Percentiles rank a stretch among this genome's conserved stretches.
These are phyloP conservation scores for Symbiodinium pilosum DNA, from an alignment of 73 alveolate species.

Conservation along the genomic window DNA sequence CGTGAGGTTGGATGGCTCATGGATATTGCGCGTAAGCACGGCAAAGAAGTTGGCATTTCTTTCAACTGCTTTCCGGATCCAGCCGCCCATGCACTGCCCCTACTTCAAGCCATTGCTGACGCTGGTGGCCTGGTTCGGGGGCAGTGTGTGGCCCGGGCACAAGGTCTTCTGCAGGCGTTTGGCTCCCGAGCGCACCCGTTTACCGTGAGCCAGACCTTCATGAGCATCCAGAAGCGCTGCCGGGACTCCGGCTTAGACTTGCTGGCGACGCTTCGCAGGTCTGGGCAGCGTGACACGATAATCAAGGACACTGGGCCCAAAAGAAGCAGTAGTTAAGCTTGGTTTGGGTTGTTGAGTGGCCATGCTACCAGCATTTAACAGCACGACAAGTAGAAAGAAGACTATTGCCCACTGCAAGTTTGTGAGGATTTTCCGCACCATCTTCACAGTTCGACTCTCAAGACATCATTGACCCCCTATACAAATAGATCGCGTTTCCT, in stretches of 20 bases:
- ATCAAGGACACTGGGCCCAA: not conserved
- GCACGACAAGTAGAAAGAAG: too few relatives aligned
- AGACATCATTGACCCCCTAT: too few relatives aligned
- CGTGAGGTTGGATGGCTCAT: not conserved
- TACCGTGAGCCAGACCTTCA: not conserved
- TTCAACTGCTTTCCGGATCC: conserved; percentile 13
- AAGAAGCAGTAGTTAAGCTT: not conserved
- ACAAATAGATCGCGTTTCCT: too few relatives aligned
- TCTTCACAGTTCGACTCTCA: too few relatives aligned
- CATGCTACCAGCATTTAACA: too few relatives aligned
- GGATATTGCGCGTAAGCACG: not conserved
- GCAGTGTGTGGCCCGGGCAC: not conserved
- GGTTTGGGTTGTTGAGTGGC: too few relatives aligned
- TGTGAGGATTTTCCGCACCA: too few relatives aligned
- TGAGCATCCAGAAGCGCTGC: not conserved
- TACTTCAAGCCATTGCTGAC: not conserved
- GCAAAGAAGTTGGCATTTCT: not conserved
- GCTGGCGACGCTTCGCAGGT: not conserved
- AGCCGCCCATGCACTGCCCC: not conserved
- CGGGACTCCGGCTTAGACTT: not conserved
- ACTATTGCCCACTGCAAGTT: too few relatives aligned
- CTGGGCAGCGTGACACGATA: not conserved
- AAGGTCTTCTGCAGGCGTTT: not conserved
- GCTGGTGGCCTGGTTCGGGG: not conserved
- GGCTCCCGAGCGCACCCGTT: not conserved